Conservation (phyloP, 345 rosid genomes). For the Euphorbia peplus region DNA sequence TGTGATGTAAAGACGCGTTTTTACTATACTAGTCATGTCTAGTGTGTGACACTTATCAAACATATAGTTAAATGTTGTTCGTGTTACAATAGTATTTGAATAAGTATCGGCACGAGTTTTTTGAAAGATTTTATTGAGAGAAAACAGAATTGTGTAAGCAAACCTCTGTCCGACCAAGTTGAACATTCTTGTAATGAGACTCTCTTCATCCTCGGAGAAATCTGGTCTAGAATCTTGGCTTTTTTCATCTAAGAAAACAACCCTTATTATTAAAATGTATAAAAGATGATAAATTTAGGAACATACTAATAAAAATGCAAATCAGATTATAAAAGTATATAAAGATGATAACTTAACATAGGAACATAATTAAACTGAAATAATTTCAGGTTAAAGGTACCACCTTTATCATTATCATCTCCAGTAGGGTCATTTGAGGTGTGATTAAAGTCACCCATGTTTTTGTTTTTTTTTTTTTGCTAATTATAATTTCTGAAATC, state of each 20-base stretch:
- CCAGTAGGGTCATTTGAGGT: slow-evolving; percentile 1
- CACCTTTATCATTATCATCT: slow-evolving; percentile 2
- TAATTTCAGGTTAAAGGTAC: background rate
- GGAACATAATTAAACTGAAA: background rate
- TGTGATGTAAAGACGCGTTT: no score
- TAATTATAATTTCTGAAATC: background rate
- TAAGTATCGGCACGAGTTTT: no score
- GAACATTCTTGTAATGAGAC: slow-evolving; percentile 44
- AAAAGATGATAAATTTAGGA: background rate
- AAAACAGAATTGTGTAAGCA: background rate
- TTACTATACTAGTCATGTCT: no score
- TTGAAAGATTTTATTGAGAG: no score
- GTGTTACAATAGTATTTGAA: no score
- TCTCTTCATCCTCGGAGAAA: slow-evolving; percentile 52
- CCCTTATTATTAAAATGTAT: background rate
- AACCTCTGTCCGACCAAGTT: slow-evolving; percentile 47
- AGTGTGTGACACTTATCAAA: no score
- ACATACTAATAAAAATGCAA: no score
- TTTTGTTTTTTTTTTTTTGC: slow-evolving; percentile 4
- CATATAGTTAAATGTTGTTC: no score
- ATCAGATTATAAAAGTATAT: background rate
- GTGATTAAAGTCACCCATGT: slow-evolving; percentile 13
- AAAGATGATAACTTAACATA: background rate
- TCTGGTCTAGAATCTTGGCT: slow-evolving; percentile 14
- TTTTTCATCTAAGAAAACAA: slow-evolving; percentile 9